Conservation (phyloP, 2,329 filamentous ascomycete genomes). For the Neonectria magnoliae region DNA sequence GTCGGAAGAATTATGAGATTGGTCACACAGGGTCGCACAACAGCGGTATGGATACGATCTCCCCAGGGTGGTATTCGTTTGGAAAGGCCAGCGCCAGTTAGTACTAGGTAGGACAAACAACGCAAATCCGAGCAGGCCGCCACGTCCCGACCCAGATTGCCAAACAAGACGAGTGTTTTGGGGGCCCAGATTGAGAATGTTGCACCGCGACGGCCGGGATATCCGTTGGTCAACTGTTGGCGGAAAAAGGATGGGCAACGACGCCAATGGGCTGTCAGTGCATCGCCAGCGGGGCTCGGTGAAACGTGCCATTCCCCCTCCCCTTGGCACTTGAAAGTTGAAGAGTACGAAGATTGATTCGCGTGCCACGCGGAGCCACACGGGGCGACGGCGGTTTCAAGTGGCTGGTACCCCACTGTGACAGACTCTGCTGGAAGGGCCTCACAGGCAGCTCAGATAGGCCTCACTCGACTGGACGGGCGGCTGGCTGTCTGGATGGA, state of each 20-base stretch:
- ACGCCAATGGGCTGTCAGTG: background rate
- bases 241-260: conserved; percentile 8
- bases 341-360: conserved; percentile 10
- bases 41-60: background rate
- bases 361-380: conserved; percentile 11
- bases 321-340: conserved; percentile 3
- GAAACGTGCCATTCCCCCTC: conserved; percentile 22
- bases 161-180: conserved; percentile 13
- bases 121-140: background rate
- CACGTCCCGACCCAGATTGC: background rate
- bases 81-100: background rate
- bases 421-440: conserved; percentile 30
- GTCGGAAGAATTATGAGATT: background rate
- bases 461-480: no score
- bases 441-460: background rate
- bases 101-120: background rate
- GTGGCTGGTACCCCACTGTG: conserved; percentile 33
- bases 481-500: no score
- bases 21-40: background rate
- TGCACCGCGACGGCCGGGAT: conserved; percentile 14
- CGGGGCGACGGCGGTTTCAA: conserved; percentile 40
- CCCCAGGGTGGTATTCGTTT: background rate
- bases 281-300: conserved; percentile 2
- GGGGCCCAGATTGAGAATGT: conserved; percentile 22
- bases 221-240: conserved; percentile 13